These are phyloP conservation scores for Zygoascus biomembranicola DNA, from an alignment of 805 yeast species.

Conservation along the genomic window DNA sequence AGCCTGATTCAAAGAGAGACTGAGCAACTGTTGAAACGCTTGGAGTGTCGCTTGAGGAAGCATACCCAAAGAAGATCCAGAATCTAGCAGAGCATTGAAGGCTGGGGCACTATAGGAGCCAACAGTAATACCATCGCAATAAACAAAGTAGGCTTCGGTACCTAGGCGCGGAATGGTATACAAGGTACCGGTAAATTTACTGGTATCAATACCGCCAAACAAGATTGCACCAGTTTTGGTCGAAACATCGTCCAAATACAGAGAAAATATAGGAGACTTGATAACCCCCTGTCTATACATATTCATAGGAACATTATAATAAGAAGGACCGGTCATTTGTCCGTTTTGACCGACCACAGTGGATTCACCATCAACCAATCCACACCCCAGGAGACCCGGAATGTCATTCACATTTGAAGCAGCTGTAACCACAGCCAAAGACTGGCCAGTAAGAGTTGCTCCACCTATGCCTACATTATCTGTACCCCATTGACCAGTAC, in stretches of 20 bases:
- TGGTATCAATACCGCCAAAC: slow-evolving; percentile 46
- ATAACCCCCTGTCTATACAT: slow-evolving; percentile 50
- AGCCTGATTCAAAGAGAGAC: slow-evolving; percentile 1
- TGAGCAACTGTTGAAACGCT: slow-evolving; percentile 1
- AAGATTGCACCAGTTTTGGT: slow-evolving; percentile 20
- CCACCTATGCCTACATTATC: slow-evolving; percentile 8
- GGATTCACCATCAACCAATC: slow-evolving; percentile 27
- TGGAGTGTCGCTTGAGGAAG: slow-evolving; percentile 6
- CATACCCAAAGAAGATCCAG: slow-evolving; percentile 41
- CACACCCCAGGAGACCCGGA: slow-evolving; percentile 27
- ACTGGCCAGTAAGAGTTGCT: slow-evolving; percentile 31
- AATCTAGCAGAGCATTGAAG: slow-evolving; percentile 36
- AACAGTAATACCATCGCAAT: slow-evolving; percentile 4
- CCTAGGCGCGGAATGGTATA: slow-evolving; percentile 25
- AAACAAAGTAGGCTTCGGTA: slow-evolving; percentile 22
- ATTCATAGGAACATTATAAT: slow-evolving; percentile 53
- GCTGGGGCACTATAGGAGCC: slow-evolving; percentile 2
- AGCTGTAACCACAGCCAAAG: slow-evolving; percentile 67
- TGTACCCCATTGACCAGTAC: slow-evolving; percentile 32
- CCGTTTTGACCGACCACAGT: slow-evolving; percentile 9
- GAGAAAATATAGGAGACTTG: slow-evolving; percentile 47
- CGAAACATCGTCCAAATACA: slow-evolving; percentile 40
- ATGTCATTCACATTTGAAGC: slow-evolving; percentile 56
- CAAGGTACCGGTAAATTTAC: slow-evolving; percentile 34
- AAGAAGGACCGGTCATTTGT: slow-evolving; percentile 20